Evolutionary conservation across 2,329 filamentous ascomycete genomes (phyloP), one percentile per base, ranked within the genome.

Genomic region (Venturia carpophila): DNA sequence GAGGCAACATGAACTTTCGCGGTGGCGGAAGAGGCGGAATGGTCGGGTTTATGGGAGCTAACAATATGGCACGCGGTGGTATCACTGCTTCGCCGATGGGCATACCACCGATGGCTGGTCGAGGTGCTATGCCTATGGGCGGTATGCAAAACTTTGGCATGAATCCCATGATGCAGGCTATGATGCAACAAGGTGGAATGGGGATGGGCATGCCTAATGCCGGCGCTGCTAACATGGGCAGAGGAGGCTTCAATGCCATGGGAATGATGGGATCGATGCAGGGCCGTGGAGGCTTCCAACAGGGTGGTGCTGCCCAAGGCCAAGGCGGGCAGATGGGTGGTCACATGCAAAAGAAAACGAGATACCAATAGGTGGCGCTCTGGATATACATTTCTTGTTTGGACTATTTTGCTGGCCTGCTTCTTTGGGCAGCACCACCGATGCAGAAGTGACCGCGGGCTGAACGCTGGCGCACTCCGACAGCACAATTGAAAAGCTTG

Each of bases 41-140:
- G 65, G 65, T 63, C 30, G 30, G 43, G 13, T 62, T 30, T 9
- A 66, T 66, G 63, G 66, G 65, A n/a, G 27, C 34, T 24, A 76
- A 72, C 65, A 67, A 67, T 30, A 71, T 70, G 64, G 69, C 67
- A 34, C 73, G 73, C 41, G 80, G 80, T 58, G 81, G 81, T 37
- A 73, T 73, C 49, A 67, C 68, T 65, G 65, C 24, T 37, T 37
- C 41, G 15, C 71, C 75, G 69, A 65, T 49, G 47, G 80, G 81
- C 68, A 82, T 80, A 66, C 83, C 84, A 69, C 47, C 21, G 11
- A 52, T 52, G 47, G 47, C 47, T 27, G 76, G 74, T 58, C 77
- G 78, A 45, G 77, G 56, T 13, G 67, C 76, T 21, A 69, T 68
- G 64, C 69, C 66, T 64, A 67, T 66, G 34, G 56, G 27, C 37